A percentile compares a stretch with the other conserved stretches of the same genome.
Evolutionary conservation across 768 basidiomycete genomes (phyloP).

Genomic region (Coprinopsis sp.): DNA sequence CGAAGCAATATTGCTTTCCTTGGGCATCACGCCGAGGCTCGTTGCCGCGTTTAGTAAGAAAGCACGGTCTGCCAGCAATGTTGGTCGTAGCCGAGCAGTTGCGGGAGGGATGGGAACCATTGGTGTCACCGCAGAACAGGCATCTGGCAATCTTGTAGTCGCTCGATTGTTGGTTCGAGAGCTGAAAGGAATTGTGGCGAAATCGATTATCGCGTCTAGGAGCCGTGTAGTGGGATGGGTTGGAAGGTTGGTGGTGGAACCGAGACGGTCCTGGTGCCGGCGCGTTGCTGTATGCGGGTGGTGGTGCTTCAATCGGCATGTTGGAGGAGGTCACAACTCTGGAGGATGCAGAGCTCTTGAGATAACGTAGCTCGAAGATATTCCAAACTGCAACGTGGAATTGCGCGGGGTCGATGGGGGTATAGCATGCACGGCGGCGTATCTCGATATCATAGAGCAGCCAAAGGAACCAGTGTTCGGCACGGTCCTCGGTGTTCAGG

Average conservation of each 20-base stretch:
- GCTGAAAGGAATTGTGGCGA: neutral
- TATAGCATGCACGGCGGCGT: constrained; percentile 4
- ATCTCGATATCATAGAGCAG: constrained; percentile 15
- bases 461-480: constrained; percentile 12
- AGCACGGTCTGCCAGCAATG: constrained; percentile 7
- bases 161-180: neutral
- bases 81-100: constrained; percentile 4
- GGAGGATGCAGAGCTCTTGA: neutral
- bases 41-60: neutral
- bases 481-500: constrained; percentile 1
- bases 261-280: neutral
- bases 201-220: neutral
- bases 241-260: neutral
- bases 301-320: neutral
- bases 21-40: constrained; percentile 4
- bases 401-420: constrained; percentile 6
- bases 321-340: neutral
- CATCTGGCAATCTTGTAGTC: neutral
- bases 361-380: constrained; percentile 5
- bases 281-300: neutral
- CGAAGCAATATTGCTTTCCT: constrained; percentile 12
- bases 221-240: neutral
- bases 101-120: constrained; percentile 5
- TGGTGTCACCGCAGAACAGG: constrained; percentile 11
- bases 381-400: constrained; percentile 13